A percentile compares a stretch with the other conserved stretches of the same genome.
Evolutionary conservation across 192 early-diverging fungal species (phyloP).

Genomic region (Mortierella claussenii): DNA sequence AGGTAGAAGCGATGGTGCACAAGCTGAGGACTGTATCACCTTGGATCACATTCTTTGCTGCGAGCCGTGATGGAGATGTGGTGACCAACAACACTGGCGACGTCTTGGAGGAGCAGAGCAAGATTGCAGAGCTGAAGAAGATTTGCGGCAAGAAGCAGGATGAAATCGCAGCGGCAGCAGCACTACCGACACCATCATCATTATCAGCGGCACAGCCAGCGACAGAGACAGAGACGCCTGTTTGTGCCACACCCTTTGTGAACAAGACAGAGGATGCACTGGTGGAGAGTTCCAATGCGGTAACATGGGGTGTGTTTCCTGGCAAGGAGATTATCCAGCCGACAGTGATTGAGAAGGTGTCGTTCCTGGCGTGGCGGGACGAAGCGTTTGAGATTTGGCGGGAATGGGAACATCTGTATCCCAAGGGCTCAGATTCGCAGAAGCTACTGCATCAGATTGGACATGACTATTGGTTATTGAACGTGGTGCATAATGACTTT

Average conservation of each 20-base stretch:
- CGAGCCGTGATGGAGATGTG: conserved; percentile 72
- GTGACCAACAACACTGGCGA: conserved; percentile 34
- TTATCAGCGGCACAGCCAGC: conserved; percentile 22
- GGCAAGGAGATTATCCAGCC: conserved; percentile 91
- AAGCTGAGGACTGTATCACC: conserved; percentile 65
- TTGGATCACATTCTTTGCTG: conserved; percentile 90
- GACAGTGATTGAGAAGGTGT: conserved; percentile 79
- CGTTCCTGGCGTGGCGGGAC: conserved; percentile 87
- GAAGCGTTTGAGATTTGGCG: conserved; percentile 87
- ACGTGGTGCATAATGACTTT: conserved; percentile 87
- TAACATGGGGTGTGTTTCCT: conserved; percentile 93
- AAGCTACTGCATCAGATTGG: conserved; percentile 71
- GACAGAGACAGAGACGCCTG: conserved; percentile 11
- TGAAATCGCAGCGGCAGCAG: conserved; percentile 54
- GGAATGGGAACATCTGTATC: conserved; percentile 79
- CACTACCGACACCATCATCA: background rate
- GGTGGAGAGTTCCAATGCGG: conserved; percentile 74
- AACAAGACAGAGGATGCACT: conserved; percentile 53
- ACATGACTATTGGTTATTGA: conserved; percentile 79
- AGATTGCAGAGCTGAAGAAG: conserved; percentile 59
- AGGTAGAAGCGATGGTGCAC: conserved; percentile 62
- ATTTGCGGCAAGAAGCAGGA: conserved; percentile 60
- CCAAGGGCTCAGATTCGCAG: conserved; percentile 61
- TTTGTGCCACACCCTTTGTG: conserved; percentile 67
- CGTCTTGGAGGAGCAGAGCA: conserved; percentile 38